Conservation (phyloP, 2,329 filamentous ascomycete genomes). For the Colletotrichum tanaceti region DNA sequence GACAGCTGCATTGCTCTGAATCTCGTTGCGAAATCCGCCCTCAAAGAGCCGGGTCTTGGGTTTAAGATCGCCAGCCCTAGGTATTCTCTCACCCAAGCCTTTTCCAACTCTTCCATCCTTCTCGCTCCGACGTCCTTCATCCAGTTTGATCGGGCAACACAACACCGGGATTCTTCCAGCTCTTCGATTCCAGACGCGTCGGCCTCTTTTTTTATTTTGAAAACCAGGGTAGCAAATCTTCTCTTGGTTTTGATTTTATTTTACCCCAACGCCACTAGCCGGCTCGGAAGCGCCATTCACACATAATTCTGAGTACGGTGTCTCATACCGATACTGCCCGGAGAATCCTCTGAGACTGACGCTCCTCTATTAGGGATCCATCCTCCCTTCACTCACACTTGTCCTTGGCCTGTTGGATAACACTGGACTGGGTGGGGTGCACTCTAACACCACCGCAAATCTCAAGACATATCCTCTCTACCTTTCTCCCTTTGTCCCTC, state of each 20-base stretch:
- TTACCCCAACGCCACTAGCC: slow-evolving; percentile 24
- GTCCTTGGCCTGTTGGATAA: slow-evolving; percentile 27
- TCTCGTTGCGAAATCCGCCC: slow-evolving; percentile 8
- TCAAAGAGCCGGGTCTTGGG: slow-evolving; percentile 38
- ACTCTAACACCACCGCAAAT: slow-evolving; percentile 36
- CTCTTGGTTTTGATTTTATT: slow-evolving; percentile 10
- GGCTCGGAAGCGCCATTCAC: slow-evolving; percentile 33
- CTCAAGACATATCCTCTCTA: slow-evolving; percentile 39
- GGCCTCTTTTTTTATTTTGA: not conserved
- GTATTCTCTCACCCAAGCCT: slow-evolving; percentile 15
- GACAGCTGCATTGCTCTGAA: slow-evolving; percentile 36
- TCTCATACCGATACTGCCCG: slow-evolving; percentile 33
- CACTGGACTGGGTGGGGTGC: slow-evolving; percentile 6
- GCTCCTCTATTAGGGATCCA: slow-evolving; percentile 35
- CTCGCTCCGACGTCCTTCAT: slow-evolving; percentile 7
- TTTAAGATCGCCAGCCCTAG: slow-evolving; percentile 35
- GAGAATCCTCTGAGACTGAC: slow-evolving; percentile 36
- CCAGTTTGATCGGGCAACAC: slow-evolving; percentile 4
- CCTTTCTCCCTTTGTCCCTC: slow-evolving; percentile 37
- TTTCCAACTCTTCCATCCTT: slow-evolving; percentile 6
- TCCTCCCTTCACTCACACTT: slow-evolving; percentile 33
- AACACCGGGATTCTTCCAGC: not conserved
- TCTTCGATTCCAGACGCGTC: slow-evolving; percentile 20
- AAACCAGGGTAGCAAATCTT: slow-evolving; percentile 13
- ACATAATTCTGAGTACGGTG: slow-evolving; percentile 38